Evolutionary conservation across 805 yeast genomes (phyloP), one percentile per base, ranked within the genome.

Genomic region (Pichia nanzhaoensis): DNA sequence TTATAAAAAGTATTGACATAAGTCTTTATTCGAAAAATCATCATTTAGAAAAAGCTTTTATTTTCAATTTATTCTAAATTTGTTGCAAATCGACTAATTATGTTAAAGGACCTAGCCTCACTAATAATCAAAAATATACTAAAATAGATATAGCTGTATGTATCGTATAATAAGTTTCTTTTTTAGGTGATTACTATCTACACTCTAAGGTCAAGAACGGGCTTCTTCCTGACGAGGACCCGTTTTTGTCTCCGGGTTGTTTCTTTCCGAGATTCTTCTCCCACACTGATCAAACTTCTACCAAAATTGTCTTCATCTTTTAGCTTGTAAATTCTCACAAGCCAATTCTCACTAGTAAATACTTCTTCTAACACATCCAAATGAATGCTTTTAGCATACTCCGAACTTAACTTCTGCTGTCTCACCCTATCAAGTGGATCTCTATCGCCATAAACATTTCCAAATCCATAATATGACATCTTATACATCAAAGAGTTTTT

Each of bases 321-420:
- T 54, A 93, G 85, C 72, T 88, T 85, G 70, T 87, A 93, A 50
- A 93, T 77, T 68, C 99, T 80, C 17, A 93, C 97, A 55, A 93
- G 76, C 97, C 97, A 95, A 73, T 93, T 95, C 61, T 89, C 95
- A 39, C 91, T 74, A 1, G 99, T 93, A 69, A 82, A 93, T 0
- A 83, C 99, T 71, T 93, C 99, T 57, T 93, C 98, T 34, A 91
- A 72, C 43, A 82, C 82, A 59, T 82, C 82, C 56, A 91, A 71
- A 34, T 77, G 71, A 51, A 93, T 80, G 10, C 50, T 33, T 9
- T 52, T 44, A 1, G 67, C 67, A 40, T 64, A 57, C 4, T 41
- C 19, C 8, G 55, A 38, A 33, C 61, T 54, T 51, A 66, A 34
- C 48, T 67, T 70, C 68, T 93, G 98, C 53, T 80, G 77, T 66